Evolutionary conservation across 2,329 filamentous ascomycete species (phyloP).

Genomic region (Ascochyta fabae): DNA sequence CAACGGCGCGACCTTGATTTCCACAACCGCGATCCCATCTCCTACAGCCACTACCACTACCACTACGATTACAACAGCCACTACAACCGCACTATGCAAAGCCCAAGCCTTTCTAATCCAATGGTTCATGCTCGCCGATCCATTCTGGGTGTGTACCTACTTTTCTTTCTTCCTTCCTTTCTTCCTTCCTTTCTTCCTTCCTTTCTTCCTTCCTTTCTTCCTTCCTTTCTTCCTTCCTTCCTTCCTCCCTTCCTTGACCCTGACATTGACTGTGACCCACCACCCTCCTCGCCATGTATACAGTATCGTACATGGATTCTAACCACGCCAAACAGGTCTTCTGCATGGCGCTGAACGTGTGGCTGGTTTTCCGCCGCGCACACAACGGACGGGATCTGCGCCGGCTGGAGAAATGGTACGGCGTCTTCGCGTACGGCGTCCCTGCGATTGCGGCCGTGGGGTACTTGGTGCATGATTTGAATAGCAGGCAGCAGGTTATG

Average conservation of each 20-base stretch:
- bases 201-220: too few species aligned
- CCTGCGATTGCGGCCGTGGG: slow-evolving; percentile 72
- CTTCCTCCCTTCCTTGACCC: too few species aligned
- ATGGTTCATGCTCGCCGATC: slow-evolving; percentile 61
- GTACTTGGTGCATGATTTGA: slow-evolving; percentile 69
- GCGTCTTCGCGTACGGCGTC: slow-evolving; percentile 73
- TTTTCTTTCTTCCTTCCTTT: too few species aligned
- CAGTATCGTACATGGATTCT: too few species aligned
- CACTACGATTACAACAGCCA: too few species aligned
- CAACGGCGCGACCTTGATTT: slow-evolving; percentile 78
- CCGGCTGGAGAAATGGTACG: slow-evolving; percentile 73
- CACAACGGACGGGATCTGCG: slow-evolving; percentile 70
- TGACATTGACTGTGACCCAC: too few species aligned
- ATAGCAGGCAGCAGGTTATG: slow-evolving; percentile 66
- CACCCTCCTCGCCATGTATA: too few species aligned
- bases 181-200: too few species aligned
- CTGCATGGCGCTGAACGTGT: slow-evolving; percentile 84
- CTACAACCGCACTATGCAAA: slow-evolving; percentile 65
- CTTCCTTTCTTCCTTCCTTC: too few species aligned
- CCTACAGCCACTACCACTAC: too few species aligned
- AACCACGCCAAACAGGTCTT: slow-evolving; percentile 56
- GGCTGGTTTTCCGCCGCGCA: slow-evolving; percentile 78
- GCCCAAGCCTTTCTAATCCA: slow-evolving; percentile 82
- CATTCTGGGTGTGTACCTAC: slow-evolving; percentile 62
- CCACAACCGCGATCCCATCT: slow-evolving; percentile 62